Base-by-base conservation (phyloP, 345 rosid species). In the Combretum micranthum region DNA sequence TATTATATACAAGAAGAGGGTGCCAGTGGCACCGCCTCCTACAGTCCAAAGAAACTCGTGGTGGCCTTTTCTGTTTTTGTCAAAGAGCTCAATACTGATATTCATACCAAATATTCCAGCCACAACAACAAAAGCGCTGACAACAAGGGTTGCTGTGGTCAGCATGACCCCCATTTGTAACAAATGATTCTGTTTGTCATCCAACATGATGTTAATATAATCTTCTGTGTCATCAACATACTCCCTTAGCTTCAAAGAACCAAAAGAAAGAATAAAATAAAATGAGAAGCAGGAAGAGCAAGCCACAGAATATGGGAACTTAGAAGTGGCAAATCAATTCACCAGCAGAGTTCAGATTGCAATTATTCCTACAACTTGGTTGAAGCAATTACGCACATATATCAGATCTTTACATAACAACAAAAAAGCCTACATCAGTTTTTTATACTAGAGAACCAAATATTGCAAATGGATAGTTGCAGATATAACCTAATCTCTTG, bases 211-310 rank as follows among this genome's bases (percentile, higher is more conserved):
- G 84, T 93, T 93, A 64, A 89, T 85, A 83, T 87, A 87, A 61
- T 86, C 97, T 66, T 93, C 97, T 2, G 99, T 89, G 75, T 93
- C 97, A 54, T 93, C 97, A 5, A 89, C 94, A 7, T 89, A 93
- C 69, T 87, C 97, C 80, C 97, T 74, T 69, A 89, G 84, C 99
- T 93, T 63, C 59, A 26, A 63, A 17, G 53, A 52, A 56, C 23
- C 49, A 60, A 18, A 46, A 53, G 14, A 20, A 43, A 55, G 20
- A 22, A 53, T 44, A 54, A 58, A 62, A 66, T 54, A 4, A 32
- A 4, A 32, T 32, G 39, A 32, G 39, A 32, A 7, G 39, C 39
- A 1, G 9, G 39, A 11, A 32, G 9, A 2, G 39, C 9, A 7
- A 32, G 39, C 39, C 39, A 32, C 10, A 32, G 39, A 5, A 32